phyloP scores from a whole-genome alignment of 2,329 filamentous ascomycete species.

The Iodosphaeria phyllophila region DNA sequence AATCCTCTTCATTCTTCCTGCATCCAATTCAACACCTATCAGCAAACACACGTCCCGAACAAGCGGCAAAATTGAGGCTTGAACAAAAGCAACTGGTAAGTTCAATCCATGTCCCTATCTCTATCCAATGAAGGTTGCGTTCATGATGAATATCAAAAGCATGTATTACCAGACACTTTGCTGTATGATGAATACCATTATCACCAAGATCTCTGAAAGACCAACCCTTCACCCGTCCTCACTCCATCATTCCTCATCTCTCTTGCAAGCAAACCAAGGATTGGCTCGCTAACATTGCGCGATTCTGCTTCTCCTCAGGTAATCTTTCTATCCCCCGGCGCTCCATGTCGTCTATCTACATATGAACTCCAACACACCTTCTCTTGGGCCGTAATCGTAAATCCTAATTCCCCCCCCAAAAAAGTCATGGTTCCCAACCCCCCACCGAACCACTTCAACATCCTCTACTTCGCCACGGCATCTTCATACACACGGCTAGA shows the following conservation, averaged over 20 bases:
- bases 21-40: too few species aligned
- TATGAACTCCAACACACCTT: too few species aligned
- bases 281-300: constrained; percentile 1
- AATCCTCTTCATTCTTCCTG: too few species aligned
- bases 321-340: too few species aligned
- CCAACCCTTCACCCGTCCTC: constrained; percentile 7
- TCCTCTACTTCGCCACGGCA: constrained; percentile 70
- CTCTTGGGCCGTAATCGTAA: too few species aligned
- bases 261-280: constrained; percentile 3
- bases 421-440: constrained; percentile 19
- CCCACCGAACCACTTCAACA: constrained; percentile 49
- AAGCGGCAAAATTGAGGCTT: too few species aligned
- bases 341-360: too few species aligned
- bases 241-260: background rate
- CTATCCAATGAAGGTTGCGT: too few species aligned
- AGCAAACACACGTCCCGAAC: too few species aligned
- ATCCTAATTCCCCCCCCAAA: background rate
- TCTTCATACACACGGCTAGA: constrained; percentile 52
- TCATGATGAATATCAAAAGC: constrained; percentile 34
- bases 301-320: too few species aligned
- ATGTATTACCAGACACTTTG: constrained; percentile 41
- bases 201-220: constrained; percentile 57
- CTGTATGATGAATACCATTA: constrained; percentile 40
- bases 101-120: too few species aligned
- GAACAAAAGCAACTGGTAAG: too few species aligned